These are phyloP conservation scores for Carex littledalei DNA, from an alignment of 176 grass and related monocot species.

Conservation along the genomic window DNA sequence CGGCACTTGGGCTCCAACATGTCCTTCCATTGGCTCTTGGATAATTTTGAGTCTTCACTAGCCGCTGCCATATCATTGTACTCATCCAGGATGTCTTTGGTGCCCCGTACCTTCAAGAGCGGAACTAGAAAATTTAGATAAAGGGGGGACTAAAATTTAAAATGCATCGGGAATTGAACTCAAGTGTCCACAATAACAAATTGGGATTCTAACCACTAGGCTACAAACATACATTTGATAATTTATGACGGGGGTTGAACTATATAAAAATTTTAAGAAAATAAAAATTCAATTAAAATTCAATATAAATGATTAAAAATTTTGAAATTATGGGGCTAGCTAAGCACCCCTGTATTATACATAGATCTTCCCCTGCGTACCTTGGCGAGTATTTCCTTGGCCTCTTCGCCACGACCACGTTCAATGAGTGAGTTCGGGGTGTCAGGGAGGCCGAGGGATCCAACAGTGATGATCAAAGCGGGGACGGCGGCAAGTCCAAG, in stretches of 20 bases:
- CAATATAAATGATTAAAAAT: too few species aligned
- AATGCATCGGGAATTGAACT: too few species aligned
- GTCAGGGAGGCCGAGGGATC: constrained; percentile 14
- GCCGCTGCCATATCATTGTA: background rate
- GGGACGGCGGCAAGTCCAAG: constrained; percentile 2
- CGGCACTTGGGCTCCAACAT: constrained; percentile 1
- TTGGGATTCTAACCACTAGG: too few species aligned
- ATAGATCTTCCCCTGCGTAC: background rate
- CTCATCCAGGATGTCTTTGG: background rate
- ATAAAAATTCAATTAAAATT: too few species aligned
- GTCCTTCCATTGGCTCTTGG: constrained; percentile 18
- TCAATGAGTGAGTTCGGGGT: constrained; percentile 14
- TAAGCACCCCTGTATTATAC: too few species aligned
- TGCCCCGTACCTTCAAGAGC: background rate
- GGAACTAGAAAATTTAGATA: too few species aligned
- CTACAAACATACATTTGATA: too few species aligned
- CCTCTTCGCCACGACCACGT: background rate
- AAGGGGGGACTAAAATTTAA: too few species aligned
- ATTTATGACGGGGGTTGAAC: too few species aligned
- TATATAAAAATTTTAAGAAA: too few species aligned
- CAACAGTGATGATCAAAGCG: constrained; percentile 5
- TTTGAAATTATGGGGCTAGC: too few species aligned
- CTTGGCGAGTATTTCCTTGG: background rate
- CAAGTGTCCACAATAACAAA: too few species aligned
- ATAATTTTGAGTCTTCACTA: background rate